phyloP scores from a whole-genome alignment of 2,329 filamentous ascomycete species.

The Exophiala mesophila region DNA sequence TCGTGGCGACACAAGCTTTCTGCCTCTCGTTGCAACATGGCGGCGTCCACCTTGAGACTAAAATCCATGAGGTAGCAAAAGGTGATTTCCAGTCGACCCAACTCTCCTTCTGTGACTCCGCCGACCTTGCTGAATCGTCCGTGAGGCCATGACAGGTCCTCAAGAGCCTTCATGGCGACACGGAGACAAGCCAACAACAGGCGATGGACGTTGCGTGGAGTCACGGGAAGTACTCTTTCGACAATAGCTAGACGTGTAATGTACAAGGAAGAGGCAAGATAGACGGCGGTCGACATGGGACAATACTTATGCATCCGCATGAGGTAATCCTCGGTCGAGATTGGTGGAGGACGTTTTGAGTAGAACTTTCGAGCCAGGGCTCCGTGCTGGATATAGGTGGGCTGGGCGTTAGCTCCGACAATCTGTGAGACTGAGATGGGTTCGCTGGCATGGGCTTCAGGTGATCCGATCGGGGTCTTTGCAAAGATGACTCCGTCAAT shows the following conservation, averaged over 20 bases:
- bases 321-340: slow-evolving; percentile 78
- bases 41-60: slow-evolving; percentile 62
- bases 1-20: slow-evolving; percentile 35
- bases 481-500: slow-evolving; percentile 32
- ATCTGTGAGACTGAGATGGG: slow-evolving; percentile 41
- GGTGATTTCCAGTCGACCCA: slow-evolving; percentile 81
- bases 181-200: slow-evolving; percentile 76
- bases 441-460: slow-evolving; percentile 48
- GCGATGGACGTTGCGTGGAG: slow-evolving; percentile 77
- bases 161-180: slow-evolving; percentile 90
- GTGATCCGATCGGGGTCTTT: slow-evolving; percentile 41
- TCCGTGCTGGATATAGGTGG: slow-evolving; percentile 71
- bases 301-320: slow-evolving; percentile 83
- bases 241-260: slow-evolving; percentile 76
- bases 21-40: slow-evolving; percentile 51
- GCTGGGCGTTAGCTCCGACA: slow-evolving; percentile 62
- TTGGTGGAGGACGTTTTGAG: slow-evolving; percentile 78
- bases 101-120: slow-evolving; percentile 74
- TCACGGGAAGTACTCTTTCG: slow-evolving; percentile 74
- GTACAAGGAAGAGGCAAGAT: slow-evolving; percentile 82
- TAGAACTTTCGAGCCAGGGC: slow-evolving; percentile 91
- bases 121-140: slow-evolving; percentile 79
- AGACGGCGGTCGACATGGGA: slow-evolving; percentile 89
- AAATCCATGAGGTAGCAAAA: slow-evolving; percentile 86
- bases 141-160: slow-evolving; percentile 85